Evolutionary conservation across 2,329 filamentous ascomycete genomes (phyloP).

Genomic region (Pyricularia grisea): DNA sequence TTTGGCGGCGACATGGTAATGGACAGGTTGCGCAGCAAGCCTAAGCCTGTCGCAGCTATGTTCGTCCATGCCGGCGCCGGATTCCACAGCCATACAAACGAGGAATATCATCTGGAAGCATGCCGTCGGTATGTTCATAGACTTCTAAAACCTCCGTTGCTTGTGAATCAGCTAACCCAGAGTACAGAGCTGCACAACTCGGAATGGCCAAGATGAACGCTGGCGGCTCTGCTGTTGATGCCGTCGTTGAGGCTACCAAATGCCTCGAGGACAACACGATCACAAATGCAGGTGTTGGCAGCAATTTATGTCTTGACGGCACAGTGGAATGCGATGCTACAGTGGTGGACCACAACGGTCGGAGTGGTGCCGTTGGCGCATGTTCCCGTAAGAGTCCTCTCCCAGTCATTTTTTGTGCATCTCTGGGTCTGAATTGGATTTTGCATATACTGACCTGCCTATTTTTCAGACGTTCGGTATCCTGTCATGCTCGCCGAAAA

Average conservation of each 20-base stretch:
- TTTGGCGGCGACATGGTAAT: conserved; percentile 4
- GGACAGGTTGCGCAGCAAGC: conserved; percentile 2
- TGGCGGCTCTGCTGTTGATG: conserved; percentile 75
- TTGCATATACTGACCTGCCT: background rate
- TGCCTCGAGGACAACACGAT: conserved; percentile 89
- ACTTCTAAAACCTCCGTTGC: background rate
- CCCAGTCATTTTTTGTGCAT: background rate
- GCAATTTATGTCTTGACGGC: conserved; percentile 85
- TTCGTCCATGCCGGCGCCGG: conserved; percentile 95
- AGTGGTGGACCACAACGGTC: conserved; percentile 80
- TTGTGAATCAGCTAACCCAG: background rate
- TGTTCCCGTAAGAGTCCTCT: conserved; percentile 55
- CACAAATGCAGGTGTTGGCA: conserved; percentile 93
- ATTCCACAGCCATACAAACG: conserved; percentile 83
- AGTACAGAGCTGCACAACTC: conserved; percentile 65
- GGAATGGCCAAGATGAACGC: conserved; percentile 74
- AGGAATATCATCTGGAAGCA: conserved; percentile 72
- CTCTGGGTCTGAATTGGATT: background rate
- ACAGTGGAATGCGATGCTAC: conserved; percentile 92
- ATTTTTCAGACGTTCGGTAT: conserved; percentile 71
- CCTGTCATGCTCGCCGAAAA: conserved; percentile 80
- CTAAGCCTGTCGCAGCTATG: conserved; percentile 46
- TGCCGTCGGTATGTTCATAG: conserved; percentile 67
- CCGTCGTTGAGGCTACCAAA: conserved; percentile 80
- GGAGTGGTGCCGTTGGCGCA: conserved; percentile 88